These are phyloP conservation scores for Colletotrichum limetticola DNA, from an alignment of 2,329 filamentous ascomycete genomes.

Conservation along the genomic window DNA sequence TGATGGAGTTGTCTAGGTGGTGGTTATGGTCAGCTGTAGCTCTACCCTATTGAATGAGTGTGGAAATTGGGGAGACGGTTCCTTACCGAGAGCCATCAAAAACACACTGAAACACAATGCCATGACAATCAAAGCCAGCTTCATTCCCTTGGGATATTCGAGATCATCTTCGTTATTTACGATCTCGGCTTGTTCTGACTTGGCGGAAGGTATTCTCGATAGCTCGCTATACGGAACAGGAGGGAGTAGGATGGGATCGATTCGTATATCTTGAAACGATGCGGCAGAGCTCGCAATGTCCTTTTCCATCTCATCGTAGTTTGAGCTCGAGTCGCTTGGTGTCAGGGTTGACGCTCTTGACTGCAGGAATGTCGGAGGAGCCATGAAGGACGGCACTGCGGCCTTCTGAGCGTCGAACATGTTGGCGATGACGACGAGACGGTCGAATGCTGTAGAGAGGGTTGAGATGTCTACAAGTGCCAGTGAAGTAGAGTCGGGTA, in stretches of 20 bases:
- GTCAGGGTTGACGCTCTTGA: constrained; percentile 6
- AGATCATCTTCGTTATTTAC: not conserved
- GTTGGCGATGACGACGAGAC: not conserved
- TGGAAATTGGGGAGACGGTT: not conserved
- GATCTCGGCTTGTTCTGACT: not conserved
- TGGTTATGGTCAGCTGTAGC: not conserved
- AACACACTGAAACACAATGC: constrained; percentile 52
- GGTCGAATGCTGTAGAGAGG: not conserved
- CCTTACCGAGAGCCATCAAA: constrained; percentile 51
- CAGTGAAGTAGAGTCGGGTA: not conserved
- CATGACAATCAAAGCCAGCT: constrained; percentile 47
- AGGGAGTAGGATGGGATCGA: not conserved
- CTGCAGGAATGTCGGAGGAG: not conserved
- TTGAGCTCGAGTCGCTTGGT: constrained; percentile 14
- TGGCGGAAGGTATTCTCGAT: not conserved
- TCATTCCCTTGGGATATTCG: constrained; percentile 36
- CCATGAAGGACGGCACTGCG: not conserved
- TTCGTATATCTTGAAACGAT: constrained; percentile 6
- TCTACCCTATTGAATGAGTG: not conserved
- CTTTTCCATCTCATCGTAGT: constrained; percentile 25
- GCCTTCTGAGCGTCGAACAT: constrained; percentile 20
- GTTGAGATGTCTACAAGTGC: not conserved
- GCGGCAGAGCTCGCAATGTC: constrained; percentile 16
- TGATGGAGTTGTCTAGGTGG: constrained; percentile 50
- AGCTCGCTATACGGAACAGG: not conserved